Evolutionary conservation across 495 filamentous ascomycete species (phyloP).

Genomic region (Penicillium lagena): DNA sequence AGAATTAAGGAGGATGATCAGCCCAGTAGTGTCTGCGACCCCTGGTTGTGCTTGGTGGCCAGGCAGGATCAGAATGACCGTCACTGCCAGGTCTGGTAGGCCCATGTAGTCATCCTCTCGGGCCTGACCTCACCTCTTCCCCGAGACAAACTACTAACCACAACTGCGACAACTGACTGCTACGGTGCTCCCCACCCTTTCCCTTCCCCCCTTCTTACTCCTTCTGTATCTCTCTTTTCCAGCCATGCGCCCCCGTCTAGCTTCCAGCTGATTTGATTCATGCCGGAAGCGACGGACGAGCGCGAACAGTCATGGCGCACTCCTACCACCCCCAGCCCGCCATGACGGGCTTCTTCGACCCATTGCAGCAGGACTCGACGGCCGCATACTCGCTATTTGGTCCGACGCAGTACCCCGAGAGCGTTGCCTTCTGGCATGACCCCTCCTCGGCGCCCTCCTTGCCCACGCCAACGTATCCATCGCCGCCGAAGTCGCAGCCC

Average conservation of each 20-base stretch:
- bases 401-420: slow-evolving; percentile 32
- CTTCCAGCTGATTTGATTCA: slow-evolving; percentile 7
- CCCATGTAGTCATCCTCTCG: too few species aligned
- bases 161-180: too few species aligned
- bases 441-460: slow-evolving; percentile 17
- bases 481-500: slow-evolving; percentile 15
- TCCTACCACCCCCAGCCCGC: slow-evolving; percentile 29
- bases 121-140: too few species aligned
- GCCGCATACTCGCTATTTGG: slow-evolving; percentile 33
- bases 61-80: too few species aligned
- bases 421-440: slow-evolving; percentile 39
- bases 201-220: too few species aligned
- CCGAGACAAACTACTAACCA: too few species aligned
- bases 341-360: slow-evolving; percentile 24
- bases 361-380: slow-evolving; percentile 20
- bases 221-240: not conserved
- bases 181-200: too few species aligned
- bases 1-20: too few species aligned
- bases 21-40: too few species aligned
- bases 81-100: too few species aligned
- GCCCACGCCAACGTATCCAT: slow-evolving; percentile 18
- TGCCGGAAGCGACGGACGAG: slow-evolving; percentile 1
- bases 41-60: too few species aligned
- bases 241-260: not conserved
- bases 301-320: slow-evolving; percentile 25